phyloP scores from a whole-genome alignment of 805 yeast species.

The Yamadazyma philogaea region DNA sequence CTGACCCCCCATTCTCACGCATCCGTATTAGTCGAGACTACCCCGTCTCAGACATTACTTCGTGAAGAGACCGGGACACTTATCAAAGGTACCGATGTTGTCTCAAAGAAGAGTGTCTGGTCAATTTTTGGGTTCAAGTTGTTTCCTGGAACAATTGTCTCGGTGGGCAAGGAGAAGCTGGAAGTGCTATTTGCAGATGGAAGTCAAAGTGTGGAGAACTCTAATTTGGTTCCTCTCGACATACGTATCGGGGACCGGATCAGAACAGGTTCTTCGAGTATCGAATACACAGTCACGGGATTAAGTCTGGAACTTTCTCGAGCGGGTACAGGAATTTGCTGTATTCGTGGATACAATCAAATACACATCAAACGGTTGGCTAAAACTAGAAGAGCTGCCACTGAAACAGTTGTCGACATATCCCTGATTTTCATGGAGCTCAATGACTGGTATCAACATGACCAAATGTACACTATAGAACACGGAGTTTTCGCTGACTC shows the following conservation, averaged over 20 bases:
- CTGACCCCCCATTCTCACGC: neutral
- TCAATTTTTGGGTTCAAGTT: conserved; percentile 46
- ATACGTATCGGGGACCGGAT: conserved; percentile 57
- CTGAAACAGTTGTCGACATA: conserved; percentile 24
- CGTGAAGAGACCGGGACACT: conserved; percentile 15
- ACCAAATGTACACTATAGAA: conserved; percentile 24
- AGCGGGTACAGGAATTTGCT: conserved; percentile 34
- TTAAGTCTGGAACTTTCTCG: conserved; percentile 19
- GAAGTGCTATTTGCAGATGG: conserved; percentile 43
- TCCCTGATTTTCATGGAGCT: conserved; percentile 38
- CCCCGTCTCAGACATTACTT: conserved; percentile 4
- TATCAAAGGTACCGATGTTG: conserved; percentile 9
- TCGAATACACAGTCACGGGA: conserved; percentile 45
- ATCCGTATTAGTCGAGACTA: neutral
- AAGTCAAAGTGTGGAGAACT: conserved; percentile 28
- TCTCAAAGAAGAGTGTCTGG: conserved; percentile 45
- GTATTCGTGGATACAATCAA: conserved; percentile 61
- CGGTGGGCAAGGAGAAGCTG: conserved; percentile 24
- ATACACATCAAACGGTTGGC: conserved; percentile 28
- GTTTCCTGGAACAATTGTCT: conserved; percentile 48
- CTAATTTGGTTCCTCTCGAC: conserved; percentile 47
- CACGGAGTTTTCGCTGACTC: conserved; percentile 18
- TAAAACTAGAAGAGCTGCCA: conserved; percentile 11
- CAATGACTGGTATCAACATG: conserved; percentile 38
- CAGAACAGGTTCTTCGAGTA: conserved; percentile 25